Conservation (phyloP, 2,329 filamentous ascomycete genomes). For the Botrytis sinoallii region DNA sequence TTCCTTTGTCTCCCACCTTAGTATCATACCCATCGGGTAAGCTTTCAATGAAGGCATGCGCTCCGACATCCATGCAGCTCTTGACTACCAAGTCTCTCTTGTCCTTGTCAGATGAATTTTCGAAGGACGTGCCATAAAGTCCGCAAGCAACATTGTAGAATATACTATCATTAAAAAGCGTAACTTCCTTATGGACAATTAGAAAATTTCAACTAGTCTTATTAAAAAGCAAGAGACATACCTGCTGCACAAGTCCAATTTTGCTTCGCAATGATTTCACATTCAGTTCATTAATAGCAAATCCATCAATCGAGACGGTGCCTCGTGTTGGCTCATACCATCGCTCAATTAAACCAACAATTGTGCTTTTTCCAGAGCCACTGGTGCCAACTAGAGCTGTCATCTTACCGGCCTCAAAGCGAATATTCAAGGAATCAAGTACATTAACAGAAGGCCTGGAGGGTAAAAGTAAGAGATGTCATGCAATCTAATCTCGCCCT, state of each 20-base stretch:
- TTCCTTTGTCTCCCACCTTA: constrained; percentile 84
- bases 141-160: constrained; percentile 20
- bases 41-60: constrained; percentile 78
- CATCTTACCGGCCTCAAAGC: constrained; percentile 42
- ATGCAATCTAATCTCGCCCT: constrained; percentile 35
- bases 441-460: constrained; percentile 32
- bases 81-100: constrained; percentile 61
- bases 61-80: constrained; percentile 83
- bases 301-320: constrained; percentile 35
- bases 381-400: constrained; percentile 43
- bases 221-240: constrained; percentile 46
- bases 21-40: constrained; percentile 87
- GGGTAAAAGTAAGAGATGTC: constrained; percentile 29
- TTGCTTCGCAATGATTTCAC: constrained; percentile 28
- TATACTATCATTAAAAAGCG: constrained; percentile 50
- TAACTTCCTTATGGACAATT: constrained; percentile 67
- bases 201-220: constrained; percentile 48
- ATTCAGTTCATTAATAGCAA: constrained; percentile 32
- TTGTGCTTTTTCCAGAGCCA: constrained; percentile 41
- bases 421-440: constrained; percentile 41
- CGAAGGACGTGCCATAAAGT: constrained; percentile 5
- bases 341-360: constrained; percentile 41
- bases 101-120: not conserved
- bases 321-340: constrained; percentile 42
- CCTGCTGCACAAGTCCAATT: constrained; percentile 39